Base-by-base conservation (phyloP, 345 rosid genomes). In the Hirschfeldia incana region DNA sequence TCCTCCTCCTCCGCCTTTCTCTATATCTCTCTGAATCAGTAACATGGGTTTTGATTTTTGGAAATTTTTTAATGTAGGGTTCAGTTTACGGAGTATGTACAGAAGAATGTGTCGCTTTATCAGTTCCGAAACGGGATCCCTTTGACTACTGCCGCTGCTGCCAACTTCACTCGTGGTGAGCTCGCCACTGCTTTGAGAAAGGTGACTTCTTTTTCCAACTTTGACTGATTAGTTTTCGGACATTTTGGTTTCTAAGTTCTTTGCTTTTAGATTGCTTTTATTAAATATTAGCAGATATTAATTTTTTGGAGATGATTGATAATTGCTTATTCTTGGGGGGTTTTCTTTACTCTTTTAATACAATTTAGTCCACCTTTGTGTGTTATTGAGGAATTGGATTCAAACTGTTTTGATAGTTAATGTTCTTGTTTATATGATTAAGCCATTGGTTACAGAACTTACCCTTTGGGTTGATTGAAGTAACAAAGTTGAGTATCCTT, bases 151-250 rank as follows among this genome's bases (percentile, higher is more conserved):
- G 86, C 94, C 1, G 98, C 98, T 13, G 93, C 96, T 1, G 97
- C 99, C 5, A 90, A 93, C 79, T 93, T 95, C 80, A 93, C 93
- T 39, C 90, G 94, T 2, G 95, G 98, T 29, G 98, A 92, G 85
- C 98, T 94, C 8, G 98, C 98, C 10, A 86, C 99, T 67, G 97
- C 99, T 72, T 85, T 93, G 88, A 86, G 98, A 70, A 95, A 95
- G 97, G 99, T 95, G 58, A 44, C 59, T 7, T 32, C 61, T 80
- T n/a, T n/a, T n/a, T n/a, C n/a, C n/a, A n/a, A n/a, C n/a, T n/a
- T n/a, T n/a, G n/a, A n/a, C n/a, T n/a, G n/a, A n/a, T n/a, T n/a
- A n/a, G n/a, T n/a, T n/a, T n/a, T n/a, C n/a, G 32, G 67, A 15
- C 11, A 15, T 63, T 49, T 26, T 61, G 70, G 33, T 63, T 55